Base-by-base conservation (phyloP, 768 basidiomycete species). In the Auriscalpium vulgare region DNA sequence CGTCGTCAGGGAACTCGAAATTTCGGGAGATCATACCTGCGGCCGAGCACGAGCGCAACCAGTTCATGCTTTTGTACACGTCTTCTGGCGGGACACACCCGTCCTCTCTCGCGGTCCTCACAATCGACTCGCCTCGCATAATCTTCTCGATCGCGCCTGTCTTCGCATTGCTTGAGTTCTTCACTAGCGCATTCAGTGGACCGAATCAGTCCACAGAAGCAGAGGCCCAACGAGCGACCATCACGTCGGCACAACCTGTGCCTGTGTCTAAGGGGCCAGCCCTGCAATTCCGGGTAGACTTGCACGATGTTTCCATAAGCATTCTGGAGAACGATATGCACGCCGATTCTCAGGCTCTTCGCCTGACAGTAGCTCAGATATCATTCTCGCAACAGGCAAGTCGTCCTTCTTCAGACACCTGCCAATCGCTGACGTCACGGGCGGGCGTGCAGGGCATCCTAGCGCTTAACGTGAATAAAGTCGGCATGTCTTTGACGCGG, bases 1-100 rank as follows among this genome's bases (percentile, higher is more conserved):
- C 86, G 2, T 78, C 87, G 52, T 81, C 89, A 0, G 91, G 91
- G 8, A 75, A 75, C 48, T 88, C 91, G 23, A 86, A 81, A 63
- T 97, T 94, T 75, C 82, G 94, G 44, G 95, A 98, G 69, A 94
- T 99, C 55, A 90, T 99, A 58, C 95, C 97, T 11, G 86, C 93
- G 6, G 88, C 91, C 13, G 81, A 85, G 55, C 92, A 97, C 63
- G 81, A 86, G 57, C 76, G 89, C 51, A 94, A 95, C 57, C 92
- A 97, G 65, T 87, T 98, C 66, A 97, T 95, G 91, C 67, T 97
- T 16, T 79, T 97, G 36, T 97, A 90, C 69, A 90, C 90, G 2
- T 80, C 80, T 61, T 78, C 91, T 10, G 85, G 87, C 14, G 83
- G 83, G 1, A 45, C 66, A 9, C 73, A 77, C 51, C 67, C 72